Conservation (phyloP, 345 rosid species). For the Turnera subulata region DNA sequence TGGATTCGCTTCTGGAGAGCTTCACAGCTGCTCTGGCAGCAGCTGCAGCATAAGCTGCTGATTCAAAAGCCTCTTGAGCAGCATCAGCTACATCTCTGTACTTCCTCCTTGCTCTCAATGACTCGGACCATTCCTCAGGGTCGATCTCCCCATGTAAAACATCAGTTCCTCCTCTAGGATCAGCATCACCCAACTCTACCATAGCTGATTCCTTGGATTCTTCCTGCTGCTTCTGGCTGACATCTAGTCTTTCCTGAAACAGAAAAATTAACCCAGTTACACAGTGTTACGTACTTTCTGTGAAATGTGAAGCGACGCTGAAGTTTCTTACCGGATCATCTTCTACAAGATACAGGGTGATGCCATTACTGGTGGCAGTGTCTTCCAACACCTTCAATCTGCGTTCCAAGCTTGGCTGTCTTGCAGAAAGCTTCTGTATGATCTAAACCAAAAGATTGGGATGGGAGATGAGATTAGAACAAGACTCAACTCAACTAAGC, state of each 20-base stretch:
- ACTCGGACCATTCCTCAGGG: slow-evolving; percentile 25
- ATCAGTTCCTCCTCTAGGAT: no score
- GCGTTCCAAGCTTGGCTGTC: slow-evolving; percentile 49
- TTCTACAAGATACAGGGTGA: slow-evolving; percentile 47
- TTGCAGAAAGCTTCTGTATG: slow-evolving; percentile 51
- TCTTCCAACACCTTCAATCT: slow-evolving; percentile 55
- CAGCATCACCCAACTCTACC: no score
- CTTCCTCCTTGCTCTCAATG: slow-evolving; percentile 29
- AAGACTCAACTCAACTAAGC: no score
- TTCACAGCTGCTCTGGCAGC: slow-evolving; percentile 95
- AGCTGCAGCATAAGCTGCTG: slow-evolving; percentile 80
- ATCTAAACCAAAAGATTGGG: slow-evolving; percentile 30
- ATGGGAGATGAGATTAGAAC: no score
- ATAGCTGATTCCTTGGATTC: no score
- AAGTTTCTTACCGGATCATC: slow-evolving; percentile 8
- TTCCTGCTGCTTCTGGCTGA: no score
- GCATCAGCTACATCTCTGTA: slow-evolving; percentile 91
- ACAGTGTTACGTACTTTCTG: no score
- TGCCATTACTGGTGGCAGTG: slow-evolving; percentile 62
- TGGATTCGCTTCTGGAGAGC: slow-evolving; percentile 60
- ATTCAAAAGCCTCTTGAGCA: slow-evolving; percentile 86
- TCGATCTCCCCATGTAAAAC: no score
- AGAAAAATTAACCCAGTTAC: no score
- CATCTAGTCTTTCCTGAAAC: no score
- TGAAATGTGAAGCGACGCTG: no score